Evolutionary conservation across 2,329 filamentous ascomycete genomes (phyloP).

Genomic region (Tolypocladium capitatum): DNA sequence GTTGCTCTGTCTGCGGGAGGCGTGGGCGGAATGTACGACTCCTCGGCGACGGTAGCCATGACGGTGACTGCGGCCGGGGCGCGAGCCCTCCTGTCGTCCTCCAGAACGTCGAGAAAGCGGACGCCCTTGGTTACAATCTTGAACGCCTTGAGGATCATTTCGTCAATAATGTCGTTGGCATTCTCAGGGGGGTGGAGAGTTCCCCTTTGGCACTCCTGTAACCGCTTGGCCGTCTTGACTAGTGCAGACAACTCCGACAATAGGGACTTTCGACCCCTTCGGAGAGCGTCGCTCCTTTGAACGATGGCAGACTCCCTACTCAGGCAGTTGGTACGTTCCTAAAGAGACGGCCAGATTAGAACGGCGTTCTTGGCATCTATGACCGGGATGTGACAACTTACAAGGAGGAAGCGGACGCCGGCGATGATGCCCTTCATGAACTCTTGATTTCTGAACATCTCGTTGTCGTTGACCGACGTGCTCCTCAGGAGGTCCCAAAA

Average conservation of each 20-base stretch:
- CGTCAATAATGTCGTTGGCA: constrained; percentile 69
- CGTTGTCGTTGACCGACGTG: constrained; percentile 59
- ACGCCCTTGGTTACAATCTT: constrained; percentile 87
- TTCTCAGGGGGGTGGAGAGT: constrained; percentile 34
- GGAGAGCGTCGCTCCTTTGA: constrained; percentile 59
- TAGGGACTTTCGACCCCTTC: constrained; percentile 72
- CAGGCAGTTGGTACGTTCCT: constrained; percentile 83
- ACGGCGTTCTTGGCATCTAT: neutral
- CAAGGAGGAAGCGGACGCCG: constrained; percentile 78
- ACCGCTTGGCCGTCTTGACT: constrained; percentile 74
- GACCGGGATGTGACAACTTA: constrained; percentile 33
- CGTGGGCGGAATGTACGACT: constrained; percentile 46
- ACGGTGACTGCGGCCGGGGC: constrained; percentile 41
- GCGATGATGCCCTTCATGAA: constrained; percentile 91
- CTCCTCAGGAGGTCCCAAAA: constrained; percentile 85
- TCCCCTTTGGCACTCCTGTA: constrained; percentile 60
- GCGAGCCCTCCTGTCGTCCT: constrained; percentile 43
- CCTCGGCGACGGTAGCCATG: constrained; percentile 47
- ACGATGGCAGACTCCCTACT: constrained; percentile 69
- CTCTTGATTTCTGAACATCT: constrained; percentile 80
- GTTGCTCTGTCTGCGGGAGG: constrained; percentile 45
- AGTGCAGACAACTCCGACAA: constrained; percentile 80
- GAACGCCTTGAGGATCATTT: constrained; percentile 88
- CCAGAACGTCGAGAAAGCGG: constrained; percentile 75
- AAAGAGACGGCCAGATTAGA: constrained; percentile 2